Percentiles rank a stretch among this genome's conserved stretches.
Conservation (phyloP, 805 yeast species). For the Yarrowia deformans region DNA sequence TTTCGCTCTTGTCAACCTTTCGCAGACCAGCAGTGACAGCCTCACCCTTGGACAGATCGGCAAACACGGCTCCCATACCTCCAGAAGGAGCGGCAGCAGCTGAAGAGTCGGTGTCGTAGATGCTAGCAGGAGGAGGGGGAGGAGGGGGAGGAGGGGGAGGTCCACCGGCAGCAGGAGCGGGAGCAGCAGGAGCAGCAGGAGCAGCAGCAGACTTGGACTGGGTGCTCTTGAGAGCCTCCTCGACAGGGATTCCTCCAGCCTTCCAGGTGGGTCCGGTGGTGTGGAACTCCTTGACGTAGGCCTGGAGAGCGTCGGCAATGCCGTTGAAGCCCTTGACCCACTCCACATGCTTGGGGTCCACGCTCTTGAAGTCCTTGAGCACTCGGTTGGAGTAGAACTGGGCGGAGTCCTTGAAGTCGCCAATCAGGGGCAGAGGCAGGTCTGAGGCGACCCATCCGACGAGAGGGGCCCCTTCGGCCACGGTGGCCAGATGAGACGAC, state of each 20-base stretch:
- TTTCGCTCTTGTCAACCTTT: slow-evolving; percentile 90
- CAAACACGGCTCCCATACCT: slow-evolving; percentile 89
- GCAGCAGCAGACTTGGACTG: slow-evolving; percentile 45
- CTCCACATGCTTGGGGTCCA: slow-evolving; percentile 69
- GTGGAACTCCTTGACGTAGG: slow-evolving; percentile 77
- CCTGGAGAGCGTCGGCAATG: slow-evolving; percentile 72
- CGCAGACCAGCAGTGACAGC: slow-evolving; percentile 82
- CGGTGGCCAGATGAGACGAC: slow-evolving; percentile 76
- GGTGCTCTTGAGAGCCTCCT: slow-evolving; percentile 53
- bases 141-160: slow-evolving; percentile 80
- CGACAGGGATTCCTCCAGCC: slow-evolving; percentile 63
- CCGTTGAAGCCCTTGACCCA: slow-evolving; percentile 78
- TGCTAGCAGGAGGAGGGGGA: slow-evolving; percentile 79
- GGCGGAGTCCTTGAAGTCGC: slow-evolving; percentile 88
- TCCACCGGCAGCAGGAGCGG: slow-evolving; percentile 55
- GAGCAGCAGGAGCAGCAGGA: slow-evolving; percentile 52
- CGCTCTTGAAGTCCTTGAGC: slow-evolving; percentile 80
- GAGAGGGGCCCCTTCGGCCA: slow-evolving; percentile 88
- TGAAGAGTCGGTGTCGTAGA: slow-evolving; percentile 54
- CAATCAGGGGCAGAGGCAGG: slow-evolving; percentile 72
- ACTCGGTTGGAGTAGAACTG: slow-evolving; percentile 95
- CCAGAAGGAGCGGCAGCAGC: slow-evolving; percentile 48
- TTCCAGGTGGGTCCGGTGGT: slow-evolving; percentile 88
- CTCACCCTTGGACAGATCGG: slow-evolving; percentile 88
- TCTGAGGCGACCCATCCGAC: slow-evolving; percentile 87